phyloP scores from a whole-genome alignment of 73 alveolate species.

The Diophrys sp. region DNA sequence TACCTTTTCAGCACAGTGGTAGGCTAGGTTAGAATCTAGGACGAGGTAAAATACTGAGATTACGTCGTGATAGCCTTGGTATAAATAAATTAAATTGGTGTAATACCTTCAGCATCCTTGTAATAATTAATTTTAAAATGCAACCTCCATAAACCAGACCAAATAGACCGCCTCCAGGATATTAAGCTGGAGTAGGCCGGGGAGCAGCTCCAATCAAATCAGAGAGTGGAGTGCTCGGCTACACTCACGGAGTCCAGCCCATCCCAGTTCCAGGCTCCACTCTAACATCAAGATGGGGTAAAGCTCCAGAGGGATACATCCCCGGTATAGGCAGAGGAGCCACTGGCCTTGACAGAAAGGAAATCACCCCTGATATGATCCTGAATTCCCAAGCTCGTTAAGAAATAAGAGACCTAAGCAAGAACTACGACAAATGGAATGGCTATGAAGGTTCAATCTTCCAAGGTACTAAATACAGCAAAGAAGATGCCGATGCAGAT shows the following conservation, averaged over 20 bases:
- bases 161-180: neutral
- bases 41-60: no score
- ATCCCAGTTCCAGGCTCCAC: neutral
- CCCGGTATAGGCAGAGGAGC: neutral
- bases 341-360: conserved; percentile 3
- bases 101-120: no score
- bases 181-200: neutral
- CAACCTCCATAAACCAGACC: no score
- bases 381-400: neutral
- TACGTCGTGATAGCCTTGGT: no score
- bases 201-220: conserved; percentile 1
- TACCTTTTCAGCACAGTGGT: no score
- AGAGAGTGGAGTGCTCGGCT: neutral
- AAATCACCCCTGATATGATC: neutral
- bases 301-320: neutral
- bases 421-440: conserved; percentile 73
- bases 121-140: no score
- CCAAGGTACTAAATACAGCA: conserved; percentile 60
- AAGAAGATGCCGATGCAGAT: neutral
- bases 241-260: neutral
- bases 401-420: conserved; percentile 14
- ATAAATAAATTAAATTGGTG: no score
- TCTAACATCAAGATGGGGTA: neutral
- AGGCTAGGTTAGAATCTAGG: no score
- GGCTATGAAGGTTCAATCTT: conserved; percentile 67